These are phyloP conservation scores for Cyamopsis tetragonoloba DNA, from an alignment of 306 rosid species.

Conservation along the genomic window DNA sequence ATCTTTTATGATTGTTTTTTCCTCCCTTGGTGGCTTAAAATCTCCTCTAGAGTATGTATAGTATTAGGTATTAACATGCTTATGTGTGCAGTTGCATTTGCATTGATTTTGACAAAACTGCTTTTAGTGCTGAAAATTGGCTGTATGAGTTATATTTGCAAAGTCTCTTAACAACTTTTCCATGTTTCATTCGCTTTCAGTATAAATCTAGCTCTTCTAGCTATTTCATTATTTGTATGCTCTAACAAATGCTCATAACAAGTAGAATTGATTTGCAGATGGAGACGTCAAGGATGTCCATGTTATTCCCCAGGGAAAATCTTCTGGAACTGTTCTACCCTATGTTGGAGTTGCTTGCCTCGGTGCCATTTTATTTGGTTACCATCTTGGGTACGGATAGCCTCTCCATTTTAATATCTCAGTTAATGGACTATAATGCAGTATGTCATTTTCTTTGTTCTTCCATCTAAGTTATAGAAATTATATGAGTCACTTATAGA, in stretches of 20 bases:
- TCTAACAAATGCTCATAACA: conserved; percentile 20
- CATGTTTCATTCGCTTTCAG: not conserved
- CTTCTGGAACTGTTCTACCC: conserved; percentile 93
- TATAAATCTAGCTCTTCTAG: not conserved
- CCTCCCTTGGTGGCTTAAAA: not conserved
- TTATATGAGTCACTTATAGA: not conserved
- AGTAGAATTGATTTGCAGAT: conserved; percentile 50
- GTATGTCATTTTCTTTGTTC: conserved; percentile 1
- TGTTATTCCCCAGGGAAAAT: conserved; percentile 50
- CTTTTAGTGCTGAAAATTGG: not conserved
- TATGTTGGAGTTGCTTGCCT: conserved; percentile 96
- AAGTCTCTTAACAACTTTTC: not conserved
- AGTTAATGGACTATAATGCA: not conserved
- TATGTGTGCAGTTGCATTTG: not conserved
- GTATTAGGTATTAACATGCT: not conserved
- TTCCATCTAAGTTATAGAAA: not conserved
- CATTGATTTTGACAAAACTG: not conserved
- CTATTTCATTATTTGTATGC: conserved; percentile 1
- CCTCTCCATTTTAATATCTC: conserved; percentile 9
- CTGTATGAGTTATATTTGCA: not conserved
- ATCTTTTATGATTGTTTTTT: not conserved
- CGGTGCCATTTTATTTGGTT: conserved; percentile 96
- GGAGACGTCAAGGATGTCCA: conserved; percentile 59
- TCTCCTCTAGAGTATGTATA: not conserved
- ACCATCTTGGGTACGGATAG: conserved; percentile 82